phyloP scores from a whole-genome alignment of 768 basidiomycete species.

The Russula sp. region DNA sequence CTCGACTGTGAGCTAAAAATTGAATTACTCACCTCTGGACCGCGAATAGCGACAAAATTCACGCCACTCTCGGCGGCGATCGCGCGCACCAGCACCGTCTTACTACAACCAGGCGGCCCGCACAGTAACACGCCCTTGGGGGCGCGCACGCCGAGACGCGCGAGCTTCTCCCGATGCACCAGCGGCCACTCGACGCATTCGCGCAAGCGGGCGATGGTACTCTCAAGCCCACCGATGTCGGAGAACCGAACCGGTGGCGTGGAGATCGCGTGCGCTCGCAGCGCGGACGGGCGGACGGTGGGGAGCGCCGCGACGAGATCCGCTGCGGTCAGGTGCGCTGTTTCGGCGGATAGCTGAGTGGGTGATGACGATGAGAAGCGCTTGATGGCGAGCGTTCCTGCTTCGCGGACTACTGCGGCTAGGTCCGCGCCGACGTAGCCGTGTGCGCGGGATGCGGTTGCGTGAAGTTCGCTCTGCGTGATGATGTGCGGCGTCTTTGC shows the following conservation, averaged over 20 bases:
- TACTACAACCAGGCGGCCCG: slow-evolving; percentile 96
- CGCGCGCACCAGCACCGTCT: slow-evolving; percentile 89
- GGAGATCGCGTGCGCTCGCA: slow-evolving; percentile 91
- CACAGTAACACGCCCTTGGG: slow-evolving; percentile 90
- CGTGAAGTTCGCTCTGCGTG: slow-evolving; percentile 53
- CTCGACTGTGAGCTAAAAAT: neutral
- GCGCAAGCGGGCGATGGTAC: slow-evolving; percentile 78
- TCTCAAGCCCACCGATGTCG: slow-evolving; percentile 86
- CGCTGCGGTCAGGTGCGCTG: slow-evolving; percentile 44
- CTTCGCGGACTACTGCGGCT: slow-evolving; percentile 87
- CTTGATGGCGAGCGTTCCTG: slow-evolving; percentile 89
- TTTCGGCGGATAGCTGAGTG: slow-evolving; percentile 26
- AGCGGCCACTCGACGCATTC: slow-evolving; percentile 97
- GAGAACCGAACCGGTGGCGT: slow-evolving; percentile 76
- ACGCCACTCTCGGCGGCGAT: slow-evolving; percentile 92
- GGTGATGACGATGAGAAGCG: slow-evolving; percentile 53
- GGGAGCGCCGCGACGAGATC: slow-evolving; percentile 76
- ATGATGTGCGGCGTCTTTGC: slow-evolving; percentile 76
- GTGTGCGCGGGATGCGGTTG: slow-evolving; percentile 76
- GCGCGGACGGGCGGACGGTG: slow-evolving; percentile 83
- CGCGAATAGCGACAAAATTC: slow-evolving; percentile 96
- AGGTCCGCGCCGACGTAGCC: slow-evolving; percentile 98
- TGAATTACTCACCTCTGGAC: slow-evolving; percentile 70
- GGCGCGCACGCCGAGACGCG: slow-evolving; percentile 79
- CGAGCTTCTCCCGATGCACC: slow-evolving; percentile 80